A percentile compares a stretch with the other conserved stretches of the same genome.
Evolutionary conservation across 805 yeast genomes (phyloP).

Genomic region (Metschnikowia picachoensis): DNA sequence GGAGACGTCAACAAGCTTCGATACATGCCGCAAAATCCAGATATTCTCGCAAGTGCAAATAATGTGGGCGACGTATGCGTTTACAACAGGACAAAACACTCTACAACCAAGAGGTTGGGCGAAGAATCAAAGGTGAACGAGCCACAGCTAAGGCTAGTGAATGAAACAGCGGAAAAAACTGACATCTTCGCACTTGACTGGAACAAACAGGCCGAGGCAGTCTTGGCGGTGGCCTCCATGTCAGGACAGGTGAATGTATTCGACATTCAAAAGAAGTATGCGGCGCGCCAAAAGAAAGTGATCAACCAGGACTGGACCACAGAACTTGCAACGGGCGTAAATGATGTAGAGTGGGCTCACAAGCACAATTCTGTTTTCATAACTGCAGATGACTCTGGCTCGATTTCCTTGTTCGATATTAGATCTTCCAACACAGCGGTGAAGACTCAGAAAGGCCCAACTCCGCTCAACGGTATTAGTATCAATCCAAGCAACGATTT

Average conservation of each 20-base stretch:
- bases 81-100: constrained; percentile 81
- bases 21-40: constrained; percentile 84
- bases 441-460: constrained; percentile 4
- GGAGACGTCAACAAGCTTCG: constrained; percentile 74
- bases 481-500: constrained; percentile 55
- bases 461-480: constrained; percentile 54
- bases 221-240: constrained; percentile 55
- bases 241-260: constrained; percentile 63
- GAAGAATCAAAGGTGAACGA: constrained; percentile 30
- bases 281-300: background rate
- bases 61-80: constrained; percentile 61
- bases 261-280: constrained; percentile 48
- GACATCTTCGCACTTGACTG: constrained; percentile 76
- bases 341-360: constrained; percentile 69
- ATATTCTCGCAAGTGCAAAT: constrained; percentile 68
- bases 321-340: constrained; percentile 44
- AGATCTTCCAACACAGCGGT: constrained; percentile 15
- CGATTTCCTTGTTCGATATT: constrained; percentile 19
- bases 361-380: constrained; percentile 59
- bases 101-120: constrained; percentile 28
- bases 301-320: constrained; percentile 7
- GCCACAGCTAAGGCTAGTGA: constrained; percentile 50
- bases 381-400: constrained; percentile 63
- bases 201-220: constrained; percentile 63
- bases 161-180: constrained; percentile 17